Percentiles rank a stretch among this genome's conserved stretches.
These are phyloP conservation scores for Aspergillus affinis DNA, from an alignment of 495 filamentous ascomycete species.

Conservation along the genomic window DNA sequence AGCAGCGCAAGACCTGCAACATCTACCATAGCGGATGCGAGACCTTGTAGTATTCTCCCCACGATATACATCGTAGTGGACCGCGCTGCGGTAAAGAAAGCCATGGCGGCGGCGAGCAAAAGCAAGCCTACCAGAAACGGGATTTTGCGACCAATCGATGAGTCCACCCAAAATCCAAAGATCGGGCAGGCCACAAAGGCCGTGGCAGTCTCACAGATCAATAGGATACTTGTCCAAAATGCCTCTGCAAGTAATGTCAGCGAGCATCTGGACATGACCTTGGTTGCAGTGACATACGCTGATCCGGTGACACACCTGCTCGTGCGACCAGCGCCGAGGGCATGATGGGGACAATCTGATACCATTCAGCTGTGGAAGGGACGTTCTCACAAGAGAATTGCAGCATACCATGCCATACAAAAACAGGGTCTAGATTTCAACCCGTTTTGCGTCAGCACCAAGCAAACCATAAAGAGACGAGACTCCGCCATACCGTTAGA, in stretches of 20 bases:
- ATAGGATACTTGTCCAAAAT: slow-evolving; percentile 24
- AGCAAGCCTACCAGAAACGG: slow-evolving; percentile 67
- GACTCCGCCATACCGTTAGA: slow-evolving; percentile 15
- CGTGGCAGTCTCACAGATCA: slow-evolving; percentile 20
- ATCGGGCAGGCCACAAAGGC: slow-evolving; percentile 20
- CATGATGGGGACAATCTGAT: slow-evolving; percentile 27
- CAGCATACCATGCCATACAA: slow-evolving; percentile 22
- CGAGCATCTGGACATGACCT: neutral
- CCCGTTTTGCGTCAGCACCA: slow-evolving; percentile 1
- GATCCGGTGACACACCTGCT: slow-evolving; percentile 20
- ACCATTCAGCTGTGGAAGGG: slow-evolving; percentile 3
- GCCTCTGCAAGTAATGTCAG: slow-evolving; percentile 15
- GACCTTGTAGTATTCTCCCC: slow-evolving; percentile 67
- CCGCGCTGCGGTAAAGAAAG: slow-evolving; percentile 64
- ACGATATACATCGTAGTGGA: slow-evolving; percentile 58
- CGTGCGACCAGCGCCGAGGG: slow-evolving; percentile 20
- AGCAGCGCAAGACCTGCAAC: slow-evolving; percentile 63
- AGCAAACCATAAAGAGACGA: neutral
- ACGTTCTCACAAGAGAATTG: neutral
- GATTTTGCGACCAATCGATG: slow-evolving; percentile 42
- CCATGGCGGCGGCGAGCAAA: slow-evolving; percentile 59
- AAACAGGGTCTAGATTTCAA: slow-evolving; percentile 15
- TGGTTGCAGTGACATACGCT: slow-evolving; percentile 15
- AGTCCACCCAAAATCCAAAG: slow-evolving; percentile 19
- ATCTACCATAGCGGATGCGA: slow-evolving; percentile 71